Conservation (phyloP, 2,329 filamentous ascomycete genomes). For the Sphaerulina musiva region DNA sequence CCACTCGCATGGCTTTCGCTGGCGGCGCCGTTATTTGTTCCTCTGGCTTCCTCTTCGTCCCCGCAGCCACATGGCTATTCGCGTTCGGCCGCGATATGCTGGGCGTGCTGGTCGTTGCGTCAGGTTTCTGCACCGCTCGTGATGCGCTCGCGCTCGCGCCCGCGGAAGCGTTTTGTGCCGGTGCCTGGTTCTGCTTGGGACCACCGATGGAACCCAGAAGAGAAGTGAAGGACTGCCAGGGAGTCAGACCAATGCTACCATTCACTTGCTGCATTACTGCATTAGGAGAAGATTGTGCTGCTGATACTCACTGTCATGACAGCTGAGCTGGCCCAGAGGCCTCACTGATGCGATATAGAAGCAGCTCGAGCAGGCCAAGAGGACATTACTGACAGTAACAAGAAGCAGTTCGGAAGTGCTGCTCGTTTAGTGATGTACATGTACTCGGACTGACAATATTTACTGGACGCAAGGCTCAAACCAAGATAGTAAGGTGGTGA, state of each 20-base stretch:
- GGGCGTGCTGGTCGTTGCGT: conserved; percentile 13
- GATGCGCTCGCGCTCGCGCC: conserved; percentile 9
- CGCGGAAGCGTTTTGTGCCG: conserved; percentile 12
- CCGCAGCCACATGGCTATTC: conserved; percentile 26
- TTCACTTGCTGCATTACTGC: background rate
- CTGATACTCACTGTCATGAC: conserved; percentile 15
- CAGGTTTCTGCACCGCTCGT: conserved; percentile 10
- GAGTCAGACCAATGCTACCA: conserved; percentile 16
- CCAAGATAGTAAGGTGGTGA: too few species aligned
- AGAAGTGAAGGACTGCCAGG: conserved; percentile 28
- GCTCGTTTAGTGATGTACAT: background rate
- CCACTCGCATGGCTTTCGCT: conserved; percentile 30
- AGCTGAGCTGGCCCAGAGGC: background rate
- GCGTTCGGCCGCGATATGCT: conserved; percentile 16
- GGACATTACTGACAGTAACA: background rate
- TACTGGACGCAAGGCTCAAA: too few species aligned
- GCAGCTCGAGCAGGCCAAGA: background rate
- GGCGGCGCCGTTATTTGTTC: conserved; percentile 32
- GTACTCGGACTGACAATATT: background rate
- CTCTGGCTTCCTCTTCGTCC: conserved; percentile 34
- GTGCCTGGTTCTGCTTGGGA: conserved; percentile 18
- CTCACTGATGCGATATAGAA: conserved; percentile 1
- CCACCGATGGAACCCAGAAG: conserved; percentile 29
- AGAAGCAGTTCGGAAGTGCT: background rate
- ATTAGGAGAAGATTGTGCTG: background rate